phyloP scores from a whole-genome alignment of 1,284 basidiomycete species.

The Pholiota adiposa region DNA sequence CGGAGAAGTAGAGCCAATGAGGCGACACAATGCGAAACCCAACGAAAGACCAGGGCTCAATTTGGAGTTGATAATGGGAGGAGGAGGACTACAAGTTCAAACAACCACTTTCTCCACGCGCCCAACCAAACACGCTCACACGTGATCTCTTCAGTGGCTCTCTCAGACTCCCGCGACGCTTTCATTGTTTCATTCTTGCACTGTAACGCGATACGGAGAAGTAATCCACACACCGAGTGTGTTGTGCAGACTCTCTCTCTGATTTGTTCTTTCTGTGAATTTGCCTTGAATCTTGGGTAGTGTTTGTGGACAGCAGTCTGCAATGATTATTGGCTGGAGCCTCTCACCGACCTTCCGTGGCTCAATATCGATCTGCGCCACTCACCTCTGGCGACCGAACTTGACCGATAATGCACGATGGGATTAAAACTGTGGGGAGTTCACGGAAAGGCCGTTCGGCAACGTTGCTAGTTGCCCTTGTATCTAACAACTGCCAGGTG shows the following conservation, averaged over 20 bases:
- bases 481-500: not conserved
- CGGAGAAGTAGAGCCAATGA: not conserved
- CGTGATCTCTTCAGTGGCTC: constrained; percentile 26
- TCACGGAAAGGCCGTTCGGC: not conserved
- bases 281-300: too few relatives aligned
- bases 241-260: too few relatives aligned
- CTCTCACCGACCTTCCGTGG: too few relatives aligned
- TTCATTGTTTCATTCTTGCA: not conserved
- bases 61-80: constrained; percentile 3
- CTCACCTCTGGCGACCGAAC: not conserved
- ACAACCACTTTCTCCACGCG: constrained; percentile 24
- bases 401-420: not conserved
- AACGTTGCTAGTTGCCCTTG: not conserved
- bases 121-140: constrained; percentile 29
- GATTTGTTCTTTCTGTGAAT: too few relatives aligned
- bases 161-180: not conserved
- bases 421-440: not conserved
- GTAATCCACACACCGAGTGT: too few relatives aligned
- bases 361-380: too few relatives aligned
- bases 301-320: not conserved
- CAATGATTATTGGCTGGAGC: not conserved
- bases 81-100: constrained; percentile 23
- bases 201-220: not conserved
- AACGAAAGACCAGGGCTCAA: not conserved
- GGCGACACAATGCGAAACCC: not conserved